phyloP scores from a whole-genome alignment of 345 rosid genomes.

The Salix koriyanagi region DNA sequence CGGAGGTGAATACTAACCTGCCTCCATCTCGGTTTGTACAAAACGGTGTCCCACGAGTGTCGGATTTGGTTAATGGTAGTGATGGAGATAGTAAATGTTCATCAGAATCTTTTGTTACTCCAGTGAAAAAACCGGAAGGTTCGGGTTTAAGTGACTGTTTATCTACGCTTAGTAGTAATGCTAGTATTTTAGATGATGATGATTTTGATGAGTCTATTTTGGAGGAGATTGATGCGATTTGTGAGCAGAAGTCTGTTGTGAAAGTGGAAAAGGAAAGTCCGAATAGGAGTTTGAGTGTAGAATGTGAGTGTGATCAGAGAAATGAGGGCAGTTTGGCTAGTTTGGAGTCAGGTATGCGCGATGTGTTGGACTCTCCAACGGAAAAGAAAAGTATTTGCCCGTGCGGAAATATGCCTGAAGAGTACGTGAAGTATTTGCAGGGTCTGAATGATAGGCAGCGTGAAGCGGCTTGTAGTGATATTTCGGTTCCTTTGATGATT shows the following conservation, averaged over 20 bases:
- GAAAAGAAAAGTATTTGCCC: conserved; percentile 26
- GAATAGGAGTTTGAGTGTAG: conserved; percentile 12
- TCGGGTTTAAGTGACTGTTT: conserved; percentile 28
- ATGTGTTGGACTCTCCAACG: conserved; percentile 14
- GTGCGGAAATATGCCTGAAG: conserved; percentile 50
- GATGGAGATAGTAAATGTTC: conserved; percentile 6
- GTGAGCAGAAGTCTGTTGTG: conserved; percentile 47
- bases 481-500: conserved; percentile 79
- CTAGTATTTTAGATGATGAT: conserved; percentile 69
- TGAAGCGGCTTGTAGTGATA: conserved; percentile 77
- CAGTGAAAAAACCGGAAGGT: conserved; percentile 28
- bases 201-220: conserved; percentile 62
- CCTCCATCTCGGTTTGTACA: conserved; percentile 20
- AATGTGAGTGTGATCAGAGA: conserved; percentile 19
- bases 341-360: conserved; percentile 2
- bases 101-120: conserved; percentile 40
- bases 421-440: conserved; percentile 54
- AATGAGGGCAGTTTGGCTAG: conserved; percentile 13
- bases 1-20: conserved; percentile 42
- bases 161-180: conserved; percentile 6
- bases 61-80: conserved; percentile 8
- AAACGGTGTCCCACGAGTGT: conserved; percentile 12
- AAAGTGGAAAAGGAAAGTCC: conserved; percentile 28
- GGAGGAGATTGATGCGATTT: conserved; percentile 65
- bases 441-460: conserved; percentile 75